Percentiles rank a stretch among this genome's conserved stretches.
Evolutionary conservation across 805 yeast genomes (phyloP).

Genomic region (Gaillardinia entomophila): DNA sequence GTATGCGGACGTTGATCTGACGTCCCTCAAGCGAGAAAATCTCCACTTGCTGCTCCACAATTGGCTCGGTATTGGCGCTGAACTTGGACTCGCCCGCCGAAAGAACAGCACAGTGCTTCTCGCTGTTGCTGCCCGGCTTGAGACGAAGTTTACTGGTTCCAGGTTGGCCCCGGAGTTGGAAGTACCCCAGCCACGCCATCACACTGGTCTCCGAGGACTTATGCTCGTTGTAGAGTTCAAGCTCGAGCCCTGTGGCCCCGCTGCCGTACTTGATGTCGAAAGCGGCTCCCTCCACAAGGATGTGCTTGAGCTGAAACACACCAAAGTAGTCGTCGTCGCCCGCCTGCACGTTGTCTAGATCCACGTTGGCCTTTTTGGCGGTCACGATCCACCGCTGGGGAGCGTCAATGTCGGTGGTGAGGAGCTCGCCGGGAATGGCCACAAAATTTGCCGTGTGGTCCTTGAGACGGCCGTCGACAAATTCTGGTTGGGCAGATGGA

Average conservation of each 20-base stretch:
- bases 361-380: slow-evolving; percentile 44
- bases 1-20: slow-evolving; percentile 40
- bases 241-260: slow-evolving; percentile 46
- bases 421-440: slow-evolving; percentile 19
- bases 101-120: slow-evolving; percentile 15
- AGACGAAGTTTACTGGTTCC: slow-evolving; percentile 59
- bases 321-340: slow-evolving; percentile 21
- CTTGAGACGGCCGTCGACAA: slow-evolving; percentile 16
- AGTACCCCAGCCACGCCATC: slow-evolving; percentile 79
- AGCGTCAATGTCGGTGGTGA: slow-evolving; percentile 51
- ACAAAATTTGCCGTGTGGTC: slow-evolving; percentile 29
- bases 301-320: slow-evolving; percentile 42
- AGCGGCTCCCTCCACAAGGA: slow-evolving; percentile 70
- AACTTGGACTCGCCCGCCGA: slow-evolving; percentile 40
- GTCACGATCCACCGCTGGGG: slow-evolving; percentile 67
- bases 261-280: slow-evolving; percentile 34
- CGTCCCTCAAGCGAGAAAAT: slow-evolving; percentile 42
- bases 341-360: slow-evolving; percentile 56
- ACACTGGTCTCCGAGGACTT: slow-evolving; percentile 53
- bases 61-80: slow-evolving; percentile 20
- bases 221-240: slow-evolving; percentile 27
- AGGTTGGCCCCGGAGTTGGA: slow-evolving; percentile 70
- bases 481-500: slow-evolving; percentile 24
- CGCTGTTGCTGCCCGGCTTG: slow-evolving; percentile 27
- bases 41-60: slow-evolving; percentile 20